Base-by-base conservation (phyloP, 2,329 filamentous ascomycete species). In the Pestalotiopsis fici region DNA sequence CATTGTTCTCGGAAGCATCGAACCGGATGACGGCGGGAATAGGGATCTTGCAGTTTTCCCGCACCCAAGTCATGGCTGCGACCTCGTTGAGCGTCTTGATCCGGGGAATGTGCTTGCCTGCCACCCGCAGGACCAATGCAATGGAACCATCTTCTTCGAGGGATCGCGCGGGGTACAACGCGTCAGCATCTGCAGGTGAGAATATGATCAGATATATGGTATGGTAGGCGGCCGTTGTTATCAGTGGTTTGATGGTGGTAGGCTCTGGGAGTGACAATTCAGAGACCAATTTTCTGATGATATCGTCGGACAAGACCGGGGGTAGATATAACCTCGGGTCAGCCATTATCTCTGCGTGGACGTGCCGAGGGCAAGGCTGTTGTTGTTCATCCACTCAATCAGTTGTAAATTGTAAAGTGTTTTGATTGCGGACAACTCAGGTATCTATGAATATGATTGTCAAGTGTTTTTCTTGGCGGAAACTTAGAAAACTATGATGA, bases 1-100 rank as follows among this genome's bases (percentile, higher is more conserved):
- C 39, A 11, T 66, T 66, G 23, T 62, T 23, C 18, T 54, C 35
- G 15, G 55, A 25, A 3, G 37, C 65, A 18, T 55, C 65, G 43
- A 55, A 66, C 9, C 56, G 39, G 37, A 66, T 13, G 21, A 66
- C 28, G 12, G 15, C 23, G n/a, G 65, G 65, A 9, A 66, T 50
- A 3, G 65, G 65, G 2, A 66, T 56, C 1, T 18, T 31, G 7
- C 56, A 61, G 35, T 54, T 37, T 7, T 60, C 6, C 1, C 55
- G 31, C n/a, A 59, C 64, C 55, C 55, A 65, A 1, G 11, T 35
- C 74, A 65, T 68, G 6, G 57, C 47, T 23, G 62, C 62, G 15
- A 65, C 66, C 54, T 67, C 66, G 21, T 68, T 68, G 18, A 63
- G 13, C 15, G 64, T 66, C 54, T 68, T 62, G 23, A 66, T 55